Evolutionary conservation across 2,329 filamentous ascomycete genomes (phyloP), one percentile per base, ranked within the genome.

Genomic region (Ascocoryne sarcoides): DNA sequence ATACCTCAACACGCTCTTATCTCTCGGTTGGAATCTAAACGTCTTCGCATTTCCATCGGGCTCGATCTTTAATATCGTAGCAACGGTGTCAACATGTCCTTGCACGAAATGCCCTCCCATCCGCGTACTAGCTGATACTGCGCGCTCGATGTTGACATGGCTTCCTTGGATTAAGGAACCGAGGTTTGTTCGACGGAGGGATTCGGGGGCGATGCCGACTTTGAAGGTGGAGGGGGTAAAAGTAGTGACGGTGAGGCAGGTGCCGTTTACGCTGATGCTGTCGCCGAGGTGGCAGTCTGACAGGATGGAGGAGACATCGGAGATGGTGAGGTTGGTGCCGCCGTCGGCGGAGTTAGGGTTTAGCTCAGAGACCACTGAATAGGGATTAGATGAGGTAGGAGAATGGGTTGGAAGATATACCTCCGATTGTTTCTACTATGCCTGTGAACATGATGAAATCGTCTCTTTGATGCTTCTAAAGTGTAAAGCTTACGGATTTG

Each of bases 71-170:
- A 81, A 59, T 45, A 98, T 84, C 32, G 73, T 75, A 0, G 90
- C 92, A 29, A 82, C 79, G 9, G 87, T 90, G 64, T 98, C 93
- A 45, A 98, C 90, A 63, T 98, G 92, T 30, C 92, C 92, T 66
- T 98, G 93, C 21, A 96, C 90, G 57, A 96, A 95, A 66, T 98
- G 92, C 0, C 92, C 92, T 34, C 93, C 92, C 87, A 98, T 96
- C 40, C 92, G 85, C 33, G 90, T 95, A 55, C 84, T 77, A 4
- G 88, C 87, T 14, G 84, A 82, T 39, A 98, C 89, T 3, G 92
- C 90, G 12, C 92, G 81, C 70, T 98, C 92, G 39, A 98, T 81
- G 63, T 98, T 98, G 50, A 96, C 89, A 16, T 68, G 69, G 45
- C 79, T 83, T 31, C 70, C 70, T 45, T 76, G 60, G 35, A 66